These are phyloP conservation scores for Pseudocercospora macadamiae DNA, from an alignment of 2,329 filamentous ascomycete genomes.

Conservation along the genomic window DNA sequence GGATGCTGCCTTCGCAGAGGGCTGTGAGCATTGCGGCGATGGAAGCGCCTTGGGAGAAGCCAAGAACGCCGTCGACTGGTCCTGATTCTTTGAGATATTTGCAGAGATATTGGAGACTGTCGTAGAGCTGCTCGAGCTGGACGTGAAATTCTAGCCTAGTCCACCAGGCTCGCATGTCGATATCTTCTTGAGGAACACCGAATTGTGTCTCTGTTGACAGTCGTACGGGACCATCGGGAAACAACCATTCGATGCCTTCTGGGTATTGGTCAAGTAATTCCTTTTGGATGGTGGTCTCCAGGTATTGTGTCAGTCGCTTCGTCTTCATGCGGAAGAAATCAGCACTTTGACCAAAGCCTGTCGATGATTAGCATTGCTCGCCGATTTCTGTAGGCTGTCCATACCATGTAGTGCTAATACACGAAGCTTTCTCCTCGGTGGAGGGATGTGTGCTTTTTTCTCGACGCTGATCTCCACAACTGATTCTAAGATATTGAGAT, in stretches of 20 bases:
- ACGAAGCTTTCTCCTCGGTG: constrained; percentile 12
- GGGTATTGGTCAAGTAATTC: constrained; percentile 17
- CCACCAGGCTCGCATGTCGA: constrained; percentile 26
- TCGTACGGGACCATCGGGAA: constrained; percentile 21
- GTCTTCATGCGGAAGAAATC: constrained; percentile 27
- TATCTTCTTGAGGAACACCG: constrained; percentile 13
- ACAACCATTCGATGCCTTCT: constrained; percentile 24
- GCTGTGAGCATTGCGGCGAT: constrained; percentile 33
- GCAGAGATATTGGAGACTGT: constrained; percentile 21
- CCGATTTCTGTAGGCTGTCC: not conserved
- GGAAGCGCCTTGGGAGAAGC: constrained; percentile 25
- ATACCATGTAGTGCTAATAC: constrained; percentile 20
- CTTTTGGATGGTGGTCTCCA: constrained; percentile 13
- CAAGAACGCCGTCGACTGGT: constrained; percentile 24
- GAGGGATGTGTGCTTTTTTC: constrained; percentile 5
- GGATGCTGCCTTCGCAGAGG: constrained; percentile 21
- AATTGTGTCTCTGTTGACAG: constrained; percentile 19
- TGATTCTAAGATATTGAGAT: constrained; percentile 13
- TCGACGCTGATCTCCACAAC: constrained; percentile 15
- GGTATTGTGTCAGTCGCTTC: constrained; percentile 16
- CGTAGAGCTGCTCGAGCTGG: constrained; percentile 24
- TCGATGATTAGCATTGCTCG: not conserved
- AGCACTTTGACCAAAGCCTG: constrained; percentile 26
- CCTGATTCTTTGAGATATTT: constrained; percentile 24
- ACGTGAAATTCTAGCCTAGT: constrained; percentile 21